phyloP scores from a whole-genome alignment of 768 basidiomycete species.

The Chalciporus piperatus region DNA sequence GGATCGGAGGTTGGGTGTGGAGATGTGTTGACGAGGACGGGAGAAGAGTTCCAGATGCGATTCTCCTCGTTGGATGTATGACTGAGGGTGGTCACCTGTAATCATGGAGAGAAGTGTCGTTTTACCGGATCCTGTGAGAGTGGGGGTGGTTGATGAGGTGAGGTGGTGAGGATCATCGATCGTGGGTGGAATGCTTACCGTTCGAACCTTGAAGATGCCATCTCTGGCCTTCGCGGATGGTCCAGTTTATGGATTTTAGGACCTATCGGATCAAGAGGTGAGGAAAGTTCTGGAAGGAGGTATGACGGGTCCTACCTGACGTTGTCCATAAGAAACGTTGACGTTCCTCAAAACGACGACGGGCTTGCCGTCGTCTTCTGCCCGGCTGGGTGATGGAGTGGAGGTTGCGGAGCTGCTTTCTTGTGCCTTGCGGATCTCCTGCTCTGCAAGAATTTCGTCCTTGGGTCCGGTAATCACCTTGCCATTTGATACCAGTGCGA shows the following conservation, averaged over 20 bases:
- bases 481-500: slow-evolving; percentile 52
- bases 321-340: slow-evolving; percentile 65
- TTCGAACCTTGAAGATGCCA: slow-evolving; percentile 93
- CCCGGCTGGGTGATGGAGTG: not conserved
- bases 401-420: not conserved
- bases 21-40: slow-evolving; percentile 56
- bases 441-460: slow-evolving; percentile 39
- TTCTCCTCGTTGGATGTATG: slow-evolving; percentile 63
- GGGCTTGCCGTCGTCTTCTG: slow-evolving; percentile 28
- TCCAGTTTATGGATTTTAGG: slow-evolving; percentile 77
- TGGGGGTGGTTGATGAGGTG: not conserved
- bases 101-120: slow-evolving; percentile 88
- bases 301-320: slow-evolving; percentile 43
- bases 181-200: slow-evolving; percentile 41
- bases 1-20: slow-evolving; percentile 65
- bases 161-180: not conserved
- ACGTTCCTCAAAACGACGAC: slow-evolving; percentile 66
- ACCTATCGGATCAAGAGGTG: slow-evolving; percentile 43
- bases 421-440: slow-evolving; percentile 9
- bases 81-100: slow-evolving; percentile 94
- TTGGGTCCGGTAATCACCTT: slow-evolving; percentile 52
- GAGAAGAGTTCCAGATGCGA: slow-evolving; percentile 56
- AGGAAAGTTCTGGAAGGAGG: not conserved
- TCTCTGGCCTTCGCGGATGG: slow-evolving; percentile 73
- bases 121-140: slow-evolving; percentile 83